These are phyloP conservation scores for Cyclotella sp. DNA, from an alignment of 108 stramenopile genomes.

Conservation along the genomic window DNA sequence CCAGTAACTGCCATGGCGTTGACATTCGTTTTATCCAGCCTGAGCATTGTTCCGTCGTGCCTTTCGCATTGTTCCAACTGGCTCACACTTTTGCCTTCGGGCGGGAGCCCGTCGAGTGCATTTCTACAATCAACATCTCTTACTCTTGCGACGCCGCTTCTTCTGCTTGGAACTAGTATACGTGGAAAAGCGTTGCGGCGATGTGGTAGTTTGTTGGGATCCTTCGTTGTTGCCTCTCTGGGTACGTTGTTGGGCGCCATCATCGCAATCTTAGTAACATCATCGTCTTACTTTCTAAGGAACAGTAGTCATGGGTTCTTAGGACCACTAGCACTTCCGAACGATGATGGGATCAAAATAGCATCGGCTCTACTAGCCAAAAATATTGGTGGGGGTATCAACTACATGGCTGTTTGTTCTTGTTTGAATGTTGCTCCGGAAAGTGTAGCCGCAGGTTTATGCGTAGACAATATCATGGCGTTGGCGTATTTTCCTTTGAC, in stretches of 20 bases:
- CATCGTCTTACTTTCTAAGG: constrained; percentile 12
- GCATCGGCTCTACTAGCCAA: constrained; percentile 82
- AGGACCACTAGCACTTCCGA: neutral
- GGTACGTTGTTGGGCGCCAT: constrained; percentile 67
- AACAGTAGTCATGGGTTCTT: constrained; percentile 33
- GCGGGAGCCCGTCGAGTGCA: constrained; percentile 56
- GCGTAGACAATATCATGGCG: constrained; percentile 82
- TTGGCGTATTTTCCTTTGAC: constrained; percentile 80
- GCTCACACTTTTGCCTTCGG: constrained; percentile 53
- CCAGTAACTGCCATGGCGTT: constrained; percentile 87
- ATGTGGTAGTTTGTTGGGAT: constrained; percentile 63
- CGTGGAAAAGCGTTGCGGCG: constrained; percentile 29
- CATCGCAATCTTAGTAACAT: constrained; percentile 54
- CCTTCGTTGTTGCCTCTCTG: constrained; percentile 65
- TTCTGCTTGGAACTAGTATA: constrained; percentile 80
- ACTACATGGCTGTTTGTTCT: constrained; percentile 80
- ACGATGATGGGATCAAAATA: constrained; percentile 67
- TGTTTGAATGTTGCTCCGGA: constrained; percentile 57
- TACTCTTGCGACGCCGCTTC: constrained; percentile 75
- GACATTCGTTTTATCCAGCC: constrained; percentile 68
- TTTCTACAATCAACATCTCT: constrained; percentile 44
- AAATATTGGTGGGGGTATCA: constrained; percentile 88
- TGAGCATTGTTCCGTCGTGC: constrained; percentile 45
- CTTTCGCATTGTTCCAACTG: constrained; percentile 2
- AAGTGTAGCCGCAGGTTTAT: constrained; percentile 75